A percentile compares a stretch with the other conserved stretches of the same genome.
Conservation (phyloP, 345 rosid genomes). For the Rhizophora mangle region DNA sequence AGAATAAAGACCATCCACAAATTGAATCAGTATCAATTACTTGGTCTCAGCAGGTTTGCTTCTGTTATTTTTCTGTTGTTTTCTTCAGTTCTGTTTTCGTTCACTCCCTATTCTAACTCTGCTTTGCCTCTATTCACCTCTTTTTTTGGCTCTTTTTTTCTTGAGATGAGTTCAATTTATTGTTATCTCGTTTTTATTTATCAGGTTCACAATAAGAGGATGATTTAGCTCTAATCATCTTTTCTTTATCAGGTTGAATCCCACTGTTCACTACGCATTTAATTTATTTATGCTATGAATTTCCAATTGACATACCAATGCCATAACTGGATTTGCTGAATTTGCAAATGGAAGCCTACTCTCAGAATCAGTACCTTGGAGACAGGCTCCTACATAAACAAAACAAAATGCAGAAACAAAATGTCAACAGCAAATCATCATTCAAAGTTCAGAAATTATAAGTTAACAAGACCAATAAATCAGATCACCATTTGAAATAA, state of each 20-base stretch:
- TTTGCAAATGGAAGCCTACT: constrained; percentile 76
- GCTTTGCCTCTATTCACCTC: no score
- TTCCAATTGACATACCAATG: constrained; percentile 55
- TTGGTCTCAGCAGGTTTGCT: neutral
- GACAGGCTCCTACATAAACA: constrained; percentile 38
- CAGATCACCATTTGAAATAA: constrained; percentile 53
- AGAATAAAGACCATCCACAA: neutral
- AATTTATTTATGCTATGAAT: no score
- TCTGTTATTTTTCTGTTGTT: no score
- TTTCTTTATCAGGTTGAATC: neutral
- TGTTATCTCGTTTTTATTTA: no score
- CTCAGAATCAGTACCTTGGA: constrained; percentile 57
- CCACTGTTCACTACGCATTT: neutral
- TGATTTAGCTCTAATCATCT: no score
- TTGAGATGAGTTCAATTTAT: no score
- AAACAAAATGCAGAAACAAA: constrained; percentile 7
- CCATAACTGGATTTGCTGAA: constrained; percentile 90
- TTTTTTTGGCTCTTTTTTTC: no score
- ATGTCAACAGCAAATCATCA: constrained; percentile 6
- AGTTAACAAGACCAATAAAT: constrained; percentile 42
- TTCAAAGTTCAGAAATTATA: constrained; percentile 4
- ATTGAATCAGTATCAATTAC: neutral
- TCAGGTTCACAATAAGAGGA: no score
- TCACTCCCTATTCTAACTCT: no score
- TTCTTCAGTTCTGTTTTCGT: no score